Conservation (phyloP, 352 stramenopile genomes). For the Phytophthora rubi region DNA sequence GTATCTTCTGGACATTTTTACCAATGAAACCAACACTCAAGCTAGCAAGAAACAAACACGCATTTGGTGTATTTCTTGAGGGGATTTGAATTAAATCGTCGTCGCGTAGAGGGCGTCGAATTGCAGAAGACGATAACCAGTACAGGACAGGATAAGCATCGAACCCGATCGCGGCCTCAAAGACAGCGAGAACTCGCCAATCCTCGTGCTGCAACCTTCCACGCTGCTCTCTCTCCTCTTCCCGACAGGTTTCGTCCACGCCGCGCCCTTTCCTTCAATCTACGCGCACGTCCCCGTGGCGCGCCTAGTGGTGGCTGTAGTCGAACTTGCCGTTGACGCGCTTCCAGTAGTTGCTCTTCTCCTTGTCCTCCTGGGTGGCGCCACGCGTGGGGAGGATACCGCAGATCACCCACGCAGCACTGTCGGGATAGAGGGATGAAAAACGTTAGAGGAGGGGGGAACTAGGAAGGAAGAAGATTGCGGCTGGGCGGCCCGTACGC, state of each 20-base stretch:
- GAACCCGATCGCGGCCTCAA: background rate
- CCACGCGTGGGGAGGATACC: slow-evolving; percentile 80
- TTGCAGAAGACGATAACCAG: background rate
- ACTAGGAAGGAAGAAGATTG: background rate
- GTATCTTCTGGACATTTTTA: background rate
- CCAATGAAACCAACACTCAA: background rate
- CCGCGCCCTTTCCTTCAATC: slow-evolving; percentile 3
- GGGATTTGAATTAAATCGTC: slow-evolving; percentile 15
- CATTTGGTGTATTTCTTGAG: slow-evolving; percentile 38
- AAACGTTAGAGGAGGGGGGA: background rate
- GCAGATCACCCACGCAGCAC: slow-evolving; percentile 82
- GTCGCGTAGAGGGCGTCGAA: slow-evolving; percentile 17
- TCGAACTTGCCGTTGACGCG: slow-evolving; percentile 85
- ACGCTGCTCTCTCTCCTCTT: background rate
- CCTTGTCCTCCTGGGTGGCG: slow-evolving; percentile 83
- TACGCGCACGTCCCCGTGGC: slow-evolving; percentile 7
- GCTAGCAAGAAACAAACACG: slow-evolving; percentile 33
- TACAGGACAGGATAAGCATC: background rate
- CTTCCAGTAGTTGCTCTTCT: slow-evolving; percentile 90
- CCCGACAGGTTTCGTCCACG: background rate
- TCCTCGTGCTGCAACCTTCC: background rate
- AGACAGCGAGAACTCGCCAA: slow-evolving; percentile 11
- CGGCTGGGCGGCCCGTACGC: slow-evolving; percentile 47
- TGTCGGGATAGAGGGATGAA: slow-evolving; percentile 20
- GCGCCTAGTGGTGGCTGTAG: slow-evolving; percentile 76